Evolutionary conservation across 768 basidiomycete species (phyloP), one percentile per base, ranked within the genome.

Genomic region (Mycena metata): DNA sequence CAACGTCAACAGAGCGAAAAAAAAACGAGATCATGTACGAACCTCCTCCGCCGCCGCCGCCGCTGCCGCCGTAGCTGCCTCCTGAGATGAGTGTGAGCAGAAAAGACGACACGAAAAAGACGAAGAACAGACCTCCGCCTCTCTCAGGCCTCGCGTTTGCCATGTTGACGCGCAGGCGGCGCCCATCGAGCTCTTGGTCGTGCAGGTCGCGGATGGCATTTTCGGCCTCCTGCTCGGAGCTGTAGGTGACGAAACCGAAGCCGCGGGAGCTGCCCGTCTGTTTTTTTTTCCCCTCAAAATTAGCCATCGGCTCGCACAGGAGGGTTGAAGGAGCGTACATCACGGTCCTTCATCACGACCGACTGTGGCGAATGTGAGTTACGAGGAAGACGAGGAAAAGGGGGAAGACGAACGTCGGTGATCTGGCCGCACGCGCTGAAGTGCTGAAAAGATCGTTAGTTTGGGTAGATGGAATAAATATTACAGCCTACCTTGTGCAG

Each of bases 281-380:
- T n/a, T n/a, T n/a, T n/a, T n/a, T n/a, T n/a, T n/a, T n/a, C n/a
- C n/a, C n/a, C n/a, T n/a, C n/a, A n/a, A n/a, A n/a, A n/a, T n/a
- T n/a, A n/a, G n/a, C n/a, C n/a, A n/a, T n/a, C n/a, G n/a, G n/a
- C n/a, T n/a, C n/a, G n/a, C n/a, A n/a, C n/a, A n/a, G n/a, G n/a
- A n/a, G n/a, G n/a, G n/a, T n/a, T n/a, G n/a, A n/a, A n/a, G n/a
- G n/a, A n/a, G n/a, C n/a, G n/a, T n/a, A n/a, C n/a, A n/a, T 51
- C 49, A 11, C 96, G 94, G 83, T 98, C 96, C 84, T 93, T 93
- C 95, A 96, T 96, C 81, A 96, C 94, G 83, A 97, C 96, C 82
- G 78, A 95, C 7, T 82, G 6, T 76, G 75, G 83, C 80, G 89
- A 98, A 98, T 70, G 93, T 92, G 94, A 96, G 83, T 15, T 10